Conservation (phyloP, 2,329 filamentous ascomycete species). For the Aspergillus viridinutans region DNA sequence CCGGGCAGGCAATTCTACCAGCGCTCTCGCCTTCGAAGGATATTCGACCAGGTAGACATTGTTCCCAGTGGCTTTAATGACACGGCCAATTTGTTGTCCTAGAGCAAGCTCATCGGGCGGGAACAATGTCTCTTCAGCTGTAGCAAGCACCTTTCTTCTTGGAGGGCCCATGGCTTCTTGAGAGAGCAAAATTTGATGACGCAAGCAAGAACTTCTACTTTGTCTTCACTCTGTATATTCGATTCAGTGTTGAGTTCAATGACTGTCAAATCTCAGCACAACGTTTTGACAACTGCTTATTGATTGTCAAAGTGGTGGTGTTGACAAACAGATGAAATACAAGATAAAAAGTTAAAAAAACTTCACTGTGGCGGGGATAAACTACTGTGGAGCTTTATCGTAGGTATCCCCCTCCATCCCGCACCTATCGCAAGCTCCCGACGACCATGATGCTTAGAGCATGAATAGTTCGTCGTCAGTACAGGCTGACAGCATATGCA, state of each 20-base stretch:
- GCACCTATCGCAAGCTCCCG: not conserved
- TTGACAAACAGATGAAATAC: not conserved
- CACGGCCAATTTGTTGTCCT: slow-evolving; percentile 65
- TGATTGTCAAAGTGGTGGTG: not conserved
- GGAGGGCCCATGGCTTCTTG: slow-evolving; percentile 59
- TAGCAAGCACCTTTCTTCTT: slow-evolving; percentile 72
- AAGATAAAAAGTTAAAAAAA: not conserved
- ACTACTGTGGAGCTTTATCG: not conserved
- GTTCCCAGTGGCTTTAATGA: slow-evolving; percentile 81
- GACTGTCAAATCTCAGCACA: not conserved
- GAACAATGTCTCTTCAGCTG: slow-evolving; percentile 66
- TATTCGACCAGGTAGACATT: slow-evolving; percentile 78
- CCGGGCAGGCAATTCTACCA: slow-evolving; percentile 76
- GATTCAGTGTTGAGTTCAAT: not conserved
- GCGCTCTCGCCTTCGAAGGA: slow-evolving; percentile 60
- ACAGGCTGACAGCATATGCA: not conserved
- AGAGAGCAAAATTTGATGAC: not conserved
- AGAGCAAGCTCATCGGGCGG: slow-evolving; percentile 52
- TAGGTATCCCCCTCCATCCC: not conserved
- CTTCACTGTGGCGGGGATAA: not conserved
- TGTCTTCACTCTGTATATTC: not conserved
- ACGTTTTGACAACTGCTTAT: not conserved
- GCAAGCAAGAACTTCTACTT: not conserved
- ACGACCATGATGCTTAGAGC: not conserved
- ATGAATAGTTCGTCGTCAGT: not conserved